These are phyloP conservation scores for Erysimum cheiranthoides DNA, from an alignment of 345 rosid species.

Conservation along the genomic window DNA sequence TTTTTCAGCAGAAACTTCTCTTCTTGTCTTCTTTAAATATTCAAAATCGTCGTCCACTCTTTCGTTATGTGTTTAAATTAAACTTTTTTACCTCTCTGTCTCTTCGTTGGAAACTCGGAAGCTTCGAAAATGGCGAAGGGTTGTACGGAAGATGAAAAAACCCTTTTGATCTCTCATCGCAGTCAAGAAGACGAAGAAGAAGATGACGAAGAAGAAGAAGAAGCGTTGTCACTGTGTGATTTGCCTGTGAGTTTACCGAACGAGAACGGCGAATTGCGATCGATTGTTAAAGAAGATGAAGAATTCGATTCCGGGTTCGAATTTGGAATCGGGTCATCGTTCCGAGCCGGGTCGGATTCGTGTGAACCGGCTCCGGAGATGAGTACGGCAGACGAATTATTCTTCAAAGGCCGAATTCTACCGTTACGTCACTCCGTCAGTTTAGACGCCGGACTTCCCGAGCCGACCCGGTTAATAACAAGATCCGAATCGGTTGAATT, in stretches of 20 bases:
- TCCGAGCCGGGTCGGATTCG: constrained; percentile 46
- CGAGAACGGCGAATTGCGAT: background rate
- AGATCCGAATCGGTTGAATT: constrained; percentile 69
- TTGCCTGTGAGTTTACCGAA: constrained; percentile 53
- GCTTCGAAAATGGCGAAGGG: constrained; percentile 45
- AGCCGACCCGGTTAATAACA: constrained; percentile 41
- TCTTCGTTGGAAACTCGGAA: constrained; percentile 39
- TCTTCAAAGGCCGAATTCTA: constrained; percentile 71
- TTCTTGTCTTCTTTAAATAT: constrained; percentile 35
- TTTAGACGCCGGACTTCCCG: constrained; percentile 49
- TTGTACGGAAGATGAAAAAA: constrained; percentile 38
- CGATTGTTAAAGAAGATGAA: constrained; percentile 46
- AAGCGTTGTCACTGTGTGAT: constrained; percentile 75
- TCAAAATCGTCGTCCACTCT: constrained; percentile 33
- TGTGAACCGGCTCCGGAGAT: constrained; percentile 58
- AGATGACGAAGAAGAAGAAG: constrained; percentile 58
- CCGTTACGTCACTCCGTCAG: constrained; percentile 71
- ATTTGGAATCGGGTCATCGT: constrained; percentile 55
- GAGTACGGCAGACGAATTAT: constrained; percentile 78
- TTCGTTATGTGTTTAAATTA: constrained; percentile 29
- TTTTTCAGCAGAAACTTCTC: constrained; percentile 35
- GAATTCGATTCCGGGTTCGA: constrained; percentile 51
- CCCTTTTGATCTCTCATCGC: constrained; percentile 41
- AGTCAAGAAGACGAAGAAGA: background rate
- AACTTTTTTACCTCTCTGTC: constrained; percentile 48